These are phyloP conservation scores for Escallonia herrerae DNA, from an alignment of 129 eudicot species.

Conservation along the genomic window DNA sequence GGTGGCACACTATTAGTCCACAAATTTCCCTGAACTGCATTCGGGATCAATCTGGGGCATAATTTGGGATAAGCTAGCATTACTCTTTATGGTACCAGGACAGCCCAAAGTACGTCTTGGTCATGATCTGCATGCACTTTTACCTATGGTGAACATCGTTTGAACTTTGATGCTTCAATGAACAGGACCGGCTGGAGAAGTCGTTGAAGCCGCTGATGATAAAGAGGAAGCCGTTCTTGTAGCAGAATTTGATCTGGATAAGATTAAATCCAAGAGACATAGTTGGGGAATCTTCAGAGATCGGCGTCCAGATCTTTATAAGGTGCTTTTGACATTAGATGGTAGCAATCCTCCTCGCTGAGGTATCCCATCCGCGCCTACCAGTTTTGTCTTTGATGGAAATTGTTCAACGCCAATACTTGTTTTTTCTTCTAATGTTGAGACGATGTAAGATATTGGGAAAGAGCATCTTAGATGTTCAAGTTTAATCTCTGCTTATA, in stretches of 20 bases:
- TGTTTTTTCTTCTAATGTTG: too few species aligned
- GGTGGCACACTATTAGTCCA: too few species aligned
- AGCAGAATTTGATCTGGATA: conserved; percentile 77
- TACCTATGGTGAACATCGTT: neutral
- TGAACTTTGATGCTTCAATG: neutral
- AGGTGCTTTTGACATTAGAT: conserved; percentile 92
- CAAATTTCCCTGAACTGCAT: too few species aligned
- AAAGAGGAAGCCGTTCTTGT: conserved; percentile 79
- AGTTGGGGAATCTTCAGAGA: conserved; percentile 98
- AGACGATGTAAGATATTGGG: too few species aligned
- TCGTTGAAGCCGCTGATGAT: conserved; percentile 68
- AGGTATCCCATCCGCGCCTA: conserved; percentile 13
- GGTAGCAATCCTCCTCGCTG: conserved; percentile 54
- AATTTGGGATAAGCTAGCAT: too few species aligned
- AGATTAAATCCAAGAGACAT: conserved; percentile 67
- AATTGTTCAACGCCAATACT: neutral
- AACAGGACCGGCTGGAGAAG: conserved; percentile 87
- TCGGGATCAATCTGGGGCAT: too few species aligned
- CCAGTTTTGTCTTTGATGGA: conserved; percentile 8
- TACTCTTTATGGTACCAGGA: too few species aligned
- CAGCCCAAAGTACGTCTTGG: too few species aligned
- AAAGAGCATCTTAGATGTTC: too few species aligned
- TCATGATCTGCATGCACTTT: neutral
- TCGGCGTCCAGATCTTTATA: conserved; percentile 92
- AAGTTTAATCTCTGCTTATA: too few species aligned